Evolutionary conservation across 2,329 filamentous ascomycete genomes (phyloP), one percentile per base, ranked within the genome.

Genomic region (Colletotrichum theobromicola): DNA sequence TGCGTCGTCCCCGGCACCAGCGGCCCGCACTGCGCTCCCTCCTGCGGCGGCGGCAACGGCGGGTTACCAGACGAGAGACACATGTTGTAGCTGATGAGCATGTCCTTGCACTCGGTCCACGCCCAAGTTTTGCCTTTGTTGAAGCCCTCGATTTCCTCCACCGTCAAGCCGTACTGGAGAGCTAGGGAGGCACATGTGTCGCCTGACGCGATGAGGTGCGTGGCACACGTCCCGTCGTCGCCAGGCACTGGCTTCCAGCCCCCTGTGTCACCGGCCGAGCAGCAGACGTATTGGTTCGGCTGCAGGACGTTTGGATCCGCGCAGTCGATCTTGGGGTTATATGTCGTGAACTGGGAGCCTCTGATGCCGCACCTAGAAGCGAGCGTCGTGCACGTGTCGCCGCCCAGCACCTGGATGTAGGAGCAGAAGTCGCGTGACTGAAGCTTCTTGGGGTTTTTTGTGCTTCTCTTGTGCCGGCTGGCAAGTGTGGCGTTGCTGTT

Each of bases 101-200:
- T 66, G 50, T 46, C 30, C 30, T 50, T 37, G 30, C 68, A 71
- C 46, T 42, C 5, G 34, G 60, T 66, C 61, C 69, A 72, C 7
- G 16, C 69, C 69, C 69, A 72, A 9, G 69, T 72, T 35, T 67
- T 72, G 13, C 53, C 62, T 57, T 68, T 62, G 30, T 72, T 72
- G 21, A 58, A 72, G 15, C 16, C 16, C 30, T 72, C 69, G 15
- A 72, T 26, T 15, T 67, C 46, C 5, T 42, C 30, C 18, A 16
- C 55, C 2, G 62, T 72, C 10, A 72, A 13, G 2, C 61, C 68
- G n/a, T 62, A 57, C 18, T 21, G 18, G 9, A 26, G 42, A 37
- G 7, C 68, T 30, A 71, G 55, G 5, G 3, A 16, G n/a, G 7
- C 37, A 16, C 68, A 71, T 5, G 46, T 71, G 62, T 71, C 68